A percentile compares a stretch with the other conserved stretches of the same genome.
Evolutionary conservation across 495 filamentous ascomycete species (phyloP).

Genomic region (Xylaria acuta): DNA sequence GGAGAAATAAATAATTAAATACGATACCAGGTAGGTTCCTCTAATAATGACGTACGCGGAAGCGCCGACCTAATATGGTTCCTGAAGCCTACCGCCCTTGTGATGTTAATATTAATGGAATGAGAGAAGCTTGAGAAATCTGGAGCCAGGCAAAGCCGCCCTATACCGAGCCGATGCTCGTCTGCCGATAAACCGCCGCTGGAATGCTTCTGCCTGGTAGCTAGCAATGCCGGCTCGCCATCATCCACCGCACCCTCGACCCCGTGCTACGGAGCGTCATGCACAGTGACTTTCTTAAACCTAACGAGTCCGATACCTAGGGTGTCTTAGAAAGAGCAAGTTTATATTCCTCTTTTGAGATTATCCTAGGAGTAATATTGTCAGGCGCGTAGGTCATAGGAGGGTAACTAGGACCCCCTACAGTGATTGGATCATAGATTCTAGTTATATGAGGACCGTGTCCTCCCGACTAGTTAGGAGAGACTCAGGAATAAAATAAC

Average conservation of each 20-base stretch:
- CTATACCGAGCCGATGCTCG: neutral
- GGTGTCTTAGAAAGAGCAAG: neutral
- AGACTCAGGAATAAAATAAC: no score
- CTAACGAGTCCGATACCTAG: neutral
- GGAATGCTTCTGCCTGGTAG: neutral
- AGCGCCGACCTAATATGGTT: no score
- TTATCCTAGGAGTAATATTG: no score
- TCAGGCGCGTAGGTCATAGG: no score
- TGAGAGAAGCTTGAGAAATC: neutral
- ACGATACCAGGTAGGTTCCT: neutral
- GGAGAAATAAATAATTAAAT: neutral
- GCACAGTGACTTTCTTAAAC: neutral
- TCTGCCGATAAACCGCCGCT: neutral
- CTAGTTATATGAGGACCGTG: neutral
- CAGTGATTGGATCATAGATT: no score
- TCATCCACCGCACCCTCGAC: neutral
- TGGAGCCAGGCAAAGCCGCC: neutral
- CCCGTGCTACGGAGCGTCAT: neutral
- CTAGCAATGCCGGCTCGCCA: neutral
- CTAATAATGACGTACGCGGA: neutral
- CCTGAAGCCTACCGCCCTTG: neutral
- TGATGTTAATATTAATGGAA: neutral
- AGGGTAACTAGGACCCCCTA: no score
- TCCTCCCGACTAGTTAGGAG: neutral
- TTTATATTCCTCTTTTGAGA: no score